phyloP scores from a whole-genome alignment of 441 rosid species.

The Kokia cookei region DNA sequence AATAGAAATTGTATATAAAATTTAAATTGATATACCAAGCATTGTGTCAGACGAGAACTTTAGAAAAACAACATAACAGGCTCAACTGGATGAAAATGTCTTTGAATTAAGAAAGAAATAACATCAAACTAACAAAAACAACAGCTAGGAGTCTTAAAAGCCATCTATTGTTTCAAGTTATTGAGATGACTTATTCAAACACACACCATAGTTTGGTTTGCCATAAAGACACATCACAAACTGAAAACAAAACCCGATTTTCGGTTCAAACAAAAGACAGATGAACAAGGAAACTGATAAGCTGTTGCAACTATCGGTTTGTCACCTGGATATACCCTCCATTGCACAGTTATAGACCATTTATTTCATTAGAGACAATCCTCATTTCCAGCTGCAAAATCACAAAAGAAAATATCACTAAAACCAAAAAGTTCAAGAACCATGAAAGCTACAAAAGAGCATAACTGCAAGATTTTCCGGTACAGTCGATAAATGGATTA shows the following conservation, averaged over 20 bases:
- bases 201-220: neutral
- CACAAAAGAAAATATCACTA: neutral
- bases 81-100: neutral
- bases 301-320: neutral
- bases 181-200: neutral
- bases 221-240: neutral
- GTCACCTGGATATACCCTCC: neutral
- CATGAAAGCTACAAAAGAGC: neutral
- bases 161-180: neutral
- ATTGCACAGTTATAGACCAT: neutral
- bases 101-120: neutral
- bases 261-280: neutral
- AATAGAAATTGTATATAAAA: no score
- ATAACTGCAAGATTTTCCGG: neutral
- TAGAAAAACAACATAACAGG: neutral
- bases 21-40: no score
- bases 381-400: slow-evolving; percentile 3
- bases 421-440: neutral
- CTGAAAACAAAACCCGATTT: neutral
- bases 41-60: neutral
- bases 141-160: neutral
- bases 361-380: neutral
- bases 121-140: neutral
- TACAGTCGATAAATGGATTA: neutral
- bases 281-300: neutral